Evolutionary conservation across 305 asterid genomes (phyloP).

Genomic region (Solanum chacoense): DNA sequence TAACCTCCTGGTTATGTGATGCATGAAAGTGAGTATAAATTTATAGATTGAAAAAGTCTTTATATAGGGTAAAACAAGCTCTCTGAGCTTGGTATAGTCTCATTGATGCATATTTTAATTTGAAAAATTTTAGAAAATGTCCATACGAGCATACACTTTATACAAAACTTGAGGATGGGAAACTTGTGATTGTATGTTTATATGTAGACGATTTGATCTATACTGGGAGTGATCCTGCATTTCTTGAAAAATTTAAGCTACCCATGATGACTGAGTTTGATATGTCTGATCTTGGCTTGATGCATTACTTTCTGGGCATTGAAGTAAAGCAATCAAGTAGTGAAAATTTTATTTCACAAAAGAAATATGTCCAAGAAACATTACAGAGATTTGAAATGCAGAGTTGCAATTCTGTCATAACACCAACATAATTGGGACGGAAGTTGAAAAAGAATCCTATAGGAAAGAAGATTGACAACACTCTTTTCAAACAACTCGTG

Average conservation of each 20-base stretch:
- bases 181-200: neutral
- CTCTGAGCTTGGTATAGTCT: neutral
- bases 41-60: neutral
- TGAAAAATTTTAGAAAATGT: neutral
- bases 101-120: neutral
- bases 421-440: neutral
- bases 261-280: neutral
- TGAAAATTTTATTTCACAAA: too few relatives aligned
- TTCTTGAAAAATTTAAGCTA: neutral
- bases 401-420: neutral
- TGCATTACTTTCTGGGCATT: too few relatives aligned
- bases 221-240: neutral
- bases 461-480: neutral
- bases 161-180: neutral
- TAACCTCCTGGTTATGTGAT: neutral
- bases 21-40: neutral
- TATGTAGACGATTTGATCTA: neutral
- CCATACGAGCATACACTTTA: neutral
- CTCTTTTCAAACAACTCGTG: neutral
- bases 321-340: too few relatives aligned
- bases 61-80: neutral
- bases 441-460: neutral
- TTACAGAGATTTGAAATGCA: neutral
- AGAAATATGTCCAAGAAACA: neutral
- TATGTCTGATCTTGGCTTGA: too few relatives aligned